Conservation (phyloP, 257 asterid genomes). For the Coffea eugenioides region DNA sequence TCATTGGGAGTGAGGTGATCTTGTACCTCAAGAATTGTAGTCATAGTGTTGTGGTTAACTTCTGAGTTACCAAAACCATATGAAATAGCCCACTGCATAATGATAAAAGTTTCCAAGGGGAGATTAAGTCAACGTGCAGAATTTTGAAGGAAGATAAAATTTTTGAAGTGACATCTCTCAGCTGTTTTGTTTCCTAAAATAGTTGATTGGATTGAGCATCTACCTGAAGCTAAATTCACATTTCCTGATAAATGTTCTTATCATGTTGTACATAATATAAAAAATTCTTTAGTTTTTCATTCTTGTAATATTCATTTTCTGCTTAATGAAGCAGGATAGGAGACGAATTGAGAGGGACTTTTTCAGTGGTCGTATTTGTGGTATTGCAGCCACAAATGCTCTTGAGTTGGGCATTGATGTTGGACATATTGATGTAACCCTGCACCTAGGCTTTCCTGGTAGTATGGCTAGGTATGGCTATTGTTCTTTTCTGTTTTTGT, state of each 20-base stretch:
- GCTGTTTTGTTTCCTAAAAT: too few species aligned
- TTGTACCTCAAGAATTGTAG: too few species aligned
- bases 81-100: background rate
- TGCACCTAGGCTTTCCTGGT: slow-evolving; percentile 98
- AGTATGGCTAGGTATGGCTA: slow-evolving; percentile 76
- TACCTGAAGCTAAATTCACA: background rate
- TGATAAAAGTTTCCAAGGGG: background rate
- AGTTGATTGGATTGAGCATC: background rate
- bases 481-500: slow-evolving; percentile 22
- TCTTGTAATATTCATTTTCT: slow-evolving; percentile 16
- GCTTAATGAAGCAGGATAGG: slow-evolving; percentile 67
- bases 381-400: slow-evolving; percentile 95
- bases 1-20: too few species aligned
- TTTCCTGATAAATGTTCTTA: background rate
- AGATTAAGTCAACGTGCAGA: background rate
- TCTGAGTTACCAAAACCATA: background rate
- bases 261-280: background rate
- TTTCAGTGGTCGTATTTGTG: slow-evolving; percentile 71
- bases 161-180: background rate
- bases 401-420: slow-evolving; percentile 98
- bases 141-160: background rate
- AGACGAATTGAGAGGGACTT: slow-evolving; percentile 81
- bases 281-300: background rate
- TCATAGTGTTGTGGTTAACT: too few species aligned
- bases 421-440: slow-evolving; percentile 89